Percentiles rank a stretch among this genome's conserved stretches.
These are phyloP conservation scores for Cystofilobasidium bisporidii DNA, from an alignment of 768 basidiomycete species.

Conservation along the genomic window DNA sequence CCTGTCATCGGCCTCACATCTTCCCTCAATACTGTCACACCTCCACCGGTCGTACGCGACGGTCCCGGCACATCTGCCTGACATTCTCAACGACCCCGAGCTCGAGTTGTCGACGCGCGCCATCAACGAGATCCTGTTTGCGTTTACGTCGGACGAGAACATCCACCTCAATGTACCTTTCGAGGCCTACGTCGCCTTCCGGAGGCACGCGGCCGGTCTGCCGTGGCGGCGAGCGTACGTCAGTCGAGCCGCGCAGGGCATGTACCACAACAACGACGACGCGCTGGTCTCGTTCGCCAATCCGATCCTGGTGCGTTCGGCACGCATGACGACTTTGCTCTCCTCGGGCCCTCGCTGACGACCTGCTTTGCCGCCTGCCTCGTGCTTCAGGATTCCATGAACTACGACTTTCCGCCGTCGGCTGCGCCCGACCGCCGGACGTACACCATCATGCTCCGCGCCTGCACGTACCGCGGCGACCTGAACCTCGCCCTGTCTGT, in stretches of 20 bases:
- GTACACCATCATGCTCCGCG: constrained; percentile 60
- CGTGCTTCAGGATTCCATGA: constrained; percentile 35
- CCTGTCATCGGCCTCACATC: neutral
- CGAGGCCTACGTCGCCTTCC: constrained; percentile 23
- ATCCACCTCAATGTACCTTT: constrained; percentile 15
- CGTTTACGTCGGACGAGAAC: constrained; percentile 22
- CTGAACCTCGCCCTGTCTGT: constrained; percentile 50
- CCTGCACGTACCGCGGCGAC: constrained; percentile 61
- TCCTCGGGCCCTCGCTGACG: neutral
- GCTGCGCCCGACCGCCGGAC: constrained; percentile 57
- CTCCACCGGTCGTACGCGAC: constrained; percentile 12
- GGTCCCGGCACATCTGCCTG: constrained; percentile 10
- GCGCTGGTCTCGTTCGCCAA: constrained; percentile 23
- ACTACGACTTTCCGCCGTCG: constrained; percentile 44
- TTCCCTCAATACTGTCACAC: constrained; percentile 10
- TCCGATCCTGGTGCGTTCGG: constrained; percentile 13
- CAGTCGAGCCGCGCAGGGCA: constrained; percentile 15
- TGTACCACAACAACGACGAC: constrained; percentile 27
- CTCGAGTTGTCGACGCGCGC: neutral
- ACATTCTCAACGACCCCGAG: constrained; percentile 9
- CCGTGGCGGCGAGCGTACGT: constrained; percentile 24
- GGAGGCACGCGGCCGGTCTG: constrained; percentile 23
- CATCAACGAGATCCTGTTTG: constrained; percentile 20
- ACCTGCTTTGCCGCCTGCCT: constrained; percentile 32
- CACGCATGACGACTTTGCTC: neutral